These are phyloP conservation scores for Fusarium clavum DNA, from an alignment of 2,329 filamentous ascomycete genomes.

Conservation along the genomic window DNA sequence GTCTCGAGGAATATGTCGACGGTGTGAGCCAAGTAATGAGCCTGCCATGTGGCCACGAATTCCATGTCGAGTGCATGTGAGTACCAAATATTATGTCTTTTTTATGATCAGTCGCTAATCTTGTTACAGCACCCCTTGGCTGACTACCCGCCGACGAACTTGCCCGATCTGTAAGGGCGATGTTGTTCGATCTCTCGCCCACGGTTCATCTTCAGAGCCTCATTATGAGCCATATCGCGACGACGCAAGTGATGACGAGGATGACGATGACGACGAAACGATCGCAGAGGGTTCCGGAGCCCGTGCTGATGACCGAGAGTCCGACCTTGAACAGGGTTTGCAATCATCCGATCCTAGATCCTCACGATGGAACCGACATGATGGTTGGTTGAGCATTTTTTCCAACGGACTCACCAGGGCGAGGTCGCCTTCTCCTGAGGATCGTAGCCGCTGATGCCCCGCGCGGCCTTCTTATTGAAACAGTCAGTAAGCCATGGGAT, in stretches of 20 bases:
- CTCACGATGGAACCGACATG: constrained; percentile 42
- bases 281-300: constrained; percentile 52
- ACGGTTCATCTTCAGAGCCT: constrained; percentile 62
- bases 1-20: constrained; percentile 94
- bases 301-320: constrained; percentile 47
- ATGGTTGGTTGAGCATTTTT: constrained; percentile 56
- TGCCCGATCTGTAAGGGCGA: constrained; percentile 99
- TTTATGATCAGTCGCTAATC: constrained; percentile 23
- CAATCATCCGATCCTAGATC: constrained; percentile 37
- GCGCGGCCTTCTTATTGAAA: constrained; percentile 2
- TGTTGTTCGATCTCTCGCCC: constrained; percentile 79
- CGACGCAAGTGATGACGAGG: constrained; percentile 59
- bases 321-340: constrained; percentile 60
- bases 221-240: constrained; percentile 68
- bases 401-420: constrained; percentile 46
- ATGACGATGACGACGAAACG: constrained; percentile 55
- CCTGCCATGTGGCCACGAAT: constrained; percentile 95
- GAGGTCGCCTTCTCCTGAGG: constrained; percentile 45
- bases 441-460: constrained; percentile 38
- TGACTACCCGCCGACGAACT: constrained; percentile 94
- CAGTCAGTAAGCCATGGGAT: constrained; percentile 11
- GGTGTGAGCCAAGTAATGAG: constrained; percentile 97
- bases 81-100: constrained; percentile 54
- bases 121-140: constrained; percentile 83
- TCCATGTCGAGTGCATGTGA: constrained; percentile 98